Base-by-base conservation (phyloP, 108 stramenopile genomes). In the Pseudonitzschia delicatissima region DNA sequence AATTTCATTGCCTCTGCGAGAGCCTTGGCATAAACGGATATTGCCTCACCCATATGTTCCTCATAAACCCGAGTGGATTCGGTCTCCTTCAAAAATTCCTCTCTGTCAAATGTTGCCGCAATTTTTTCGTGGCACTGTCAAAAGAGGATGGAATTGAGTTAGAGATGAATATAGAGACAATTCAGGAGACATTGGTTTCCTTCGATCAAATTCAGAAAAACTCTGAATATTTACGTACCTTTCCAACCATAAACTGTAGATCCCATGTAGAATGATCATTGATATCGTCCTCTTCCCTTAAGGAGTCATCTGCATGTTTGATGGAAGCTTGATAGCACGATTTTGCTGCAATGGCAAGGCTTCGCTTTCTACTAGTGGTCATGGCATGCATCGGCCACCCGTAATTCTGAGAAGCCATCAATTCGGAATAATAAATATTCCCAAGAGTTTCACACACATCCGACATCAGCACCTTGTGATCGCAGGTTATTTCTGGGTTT, bases 241-340 rank as follows among this genome's bases (percentile, higher is more conserved):
- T 94, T 50, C 88, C 93, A 66, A 86, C 62, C 89, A 94, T 91
- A 60, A 94, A 89, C 18, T 65, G 49, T 18, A 83, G 45, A 66
- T 94, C 90, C 83, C 83, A 91, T 5, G 81, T 83, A 48, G 59
- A 62, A 21, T 78, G 71, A 52, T 71, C 78, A 13, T 84, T 61
- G 44, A 28, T 53, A 45, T 39, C 39, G 31, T 61, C 71, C 1
- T 55, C 73, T 17, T 55, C 61, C 0, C 55, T 67, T 45, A 25
- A 51, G 9, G 73, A 67, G 27, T 71, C 71, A 21, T 73, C 51
- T 34, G 81, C 71, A 35, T 64, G 36, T 18, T 71, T 59, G 9
- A 45, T 57, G 37, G 92, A 76, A 44, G 68, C 64, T 37, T 81
- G 51, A 57, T 89, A 94, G 62, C 78, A 86, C 34, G 40, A 67